phyloP scores from a whole-genome alignment of 768 basidiomycete genomes.

The Dictyophora rubrovolvata region DNA sequence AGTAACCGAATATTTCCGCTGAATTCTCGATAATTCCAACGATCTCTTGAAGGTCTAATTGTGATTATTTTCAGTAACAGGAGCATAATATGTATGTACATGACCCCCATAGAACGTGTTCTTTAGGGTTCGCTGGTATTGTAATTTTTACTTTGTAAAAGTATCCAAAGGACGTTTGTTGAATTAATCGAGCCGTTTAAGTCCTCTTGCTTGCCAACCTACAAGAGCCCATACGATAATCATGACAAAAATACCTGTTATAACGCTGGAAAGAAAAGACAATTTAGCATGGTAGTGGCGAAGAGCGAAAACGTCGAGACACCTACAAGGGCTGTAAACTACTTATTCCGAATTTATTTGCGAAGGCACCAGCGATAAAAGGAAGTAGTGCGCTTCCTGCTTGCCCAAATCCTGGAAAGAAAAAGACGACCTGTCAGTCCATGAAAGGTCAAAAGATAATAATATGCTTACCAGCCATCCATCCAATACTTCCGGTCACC shows the following conservation, averaged over 20 bases:
- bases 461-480: slow-evolving; percentile 21
- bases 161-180: neutral
- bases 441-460: neutral
- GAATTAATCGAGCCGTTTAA: slow-evolving; percentile 9
- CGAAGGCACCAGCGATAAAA: slow-evolving; percentile 62
- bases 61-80: no score
- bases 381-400: slow-evolving; percentile 65
- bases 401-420: slow-evolving; percentile 34
- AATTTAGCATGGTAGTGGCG: neutral
- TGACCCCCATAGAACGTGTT: no score
- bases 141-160: neutral
- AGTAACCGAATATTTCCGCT: no score
- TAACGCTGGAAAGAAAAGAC: slow-evolving; percentile 27
- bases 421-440: neutral
- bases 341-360: slow-evolving; percentile 49
- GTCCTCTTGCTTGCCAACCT: slow-evolving; percentile 18
- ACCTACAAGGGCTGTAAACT: slow-evolving; percentile 55
- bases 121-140: no score
- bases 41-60: no score
- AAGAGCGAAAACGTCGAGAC: neutral
- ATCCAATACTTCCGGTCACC: slow-evolving; percentile 41
- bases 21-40: no score
- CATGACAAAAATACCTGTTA: slow-evolving; percentile 53
- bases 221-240: slow-evolving; percentile 47
- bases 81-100: no score